phyloP scores from a whole-genome alignment of 2,329 filamentous ascomycete genomes.

The Sporothrix pseudoabietina region DNA sequence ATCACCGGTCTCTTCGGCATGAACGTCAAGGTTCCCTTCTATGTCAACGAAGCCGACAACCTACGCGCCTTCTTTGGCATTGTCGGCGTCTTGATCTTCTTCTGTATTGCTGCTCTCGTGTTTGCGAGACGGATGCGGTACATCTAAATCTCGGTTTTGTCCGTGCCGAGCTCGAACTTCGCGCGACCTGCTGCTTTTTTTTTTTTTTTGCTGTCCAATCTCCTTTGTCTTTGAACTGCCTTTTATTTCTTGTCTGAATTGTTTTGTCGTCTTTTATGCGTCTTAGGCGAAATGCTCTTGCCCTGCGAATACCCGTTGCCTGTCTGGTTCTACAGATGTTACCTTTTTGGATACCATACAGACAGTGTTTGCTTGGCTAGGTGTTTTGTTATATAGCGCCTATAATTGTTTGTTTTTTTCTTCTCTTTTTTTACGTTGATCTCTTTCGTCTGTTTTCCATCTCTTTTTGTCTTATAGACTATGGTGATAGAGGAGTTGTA shows the following conservation, averaged over 20 bases:
- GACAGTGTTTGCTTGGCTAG: constrained; percentile 6
- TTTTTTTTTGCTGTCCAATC: neutral
- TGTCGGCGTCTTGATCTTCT: constrained; percentile 54
- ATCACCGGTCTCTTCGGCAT: constrained; percentile 86
- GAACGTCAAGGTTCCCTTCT: constrained; percentile 77
- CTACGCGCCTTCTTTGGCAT: constrained; percentile 60
- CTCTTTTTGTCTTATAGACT: constrained; percentile 21
- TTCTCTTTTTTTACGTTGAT: constrained; percentile 6
- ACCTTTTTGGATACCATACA: neutral
- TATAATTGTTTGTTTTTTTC: neutral
- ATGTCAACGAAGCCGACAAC: constrained; percentile 47
- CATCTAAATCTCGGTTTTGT: constrained; percentile 43
- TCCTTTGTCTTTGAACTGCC: neutral
- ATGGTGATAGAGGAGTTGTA: constrained; percentile 22
- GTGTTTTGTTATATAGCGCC: constrained; percentile 2
- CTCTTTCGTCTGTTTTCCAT: neutral
- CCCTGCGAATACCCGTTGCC: neutral
- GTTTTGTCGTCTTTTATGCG: neutral
- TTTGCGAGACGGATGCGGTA: constrained; percentile 51
- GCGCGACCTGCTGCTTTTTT: neutral
- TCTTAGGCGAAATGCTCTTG: constrained; percentile 18
- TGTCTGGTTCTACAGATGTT: constrained; percentile 18
- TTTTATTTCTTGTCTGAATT: neutral
- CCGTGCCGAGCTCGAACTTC: neutral
- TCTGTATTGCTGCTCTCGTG: constrained; percentile 52